phyloP scores from a whole-genome alignment of 371 early-diverging fungal genomes.

The Synchytrium microbalum region DNA sequence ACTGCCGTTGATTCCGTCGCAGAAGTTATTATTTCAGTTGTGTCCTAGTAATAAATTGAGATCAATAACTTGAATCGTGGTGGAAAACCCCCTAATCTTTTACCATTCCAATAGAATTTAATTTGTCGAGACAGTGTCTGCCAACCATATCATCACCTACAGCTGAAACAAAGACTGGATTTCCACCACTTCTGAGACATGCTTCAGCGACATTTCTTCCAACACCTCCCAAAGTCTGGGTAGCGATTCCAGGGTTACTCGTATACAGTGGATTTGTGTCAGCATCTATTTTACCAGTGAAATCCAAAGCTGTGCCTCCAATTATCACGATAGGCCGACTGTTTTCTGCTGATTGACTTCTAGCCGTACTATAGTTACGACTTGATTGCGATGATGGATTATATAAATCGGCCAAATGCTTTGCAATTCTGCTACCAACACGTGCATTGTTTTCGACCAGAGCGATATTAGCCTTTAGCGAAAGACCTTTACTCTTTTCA shows the following conservation, averaged over 20 bases:
- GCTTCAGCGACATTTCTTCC: slow-evolving; percentile 85
- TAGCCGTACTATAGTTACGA: too few relatives aligned
- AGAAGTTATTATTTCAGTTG: slow-evolving; percentile 31
- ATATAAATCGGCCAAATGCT: background rate
- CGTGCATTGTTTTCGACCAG: slow-evolving; percentile 84
- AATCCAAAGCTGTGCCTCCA: slow-evolving; percentile 79
- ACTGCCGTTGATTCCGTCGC: slow-evolving; percentile 38
- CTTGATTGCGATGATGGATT: background rate
- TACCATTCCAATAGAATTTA: slow-evolving; percentile 50
- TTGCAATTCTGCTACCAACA: slow-evolving; percentile 71
- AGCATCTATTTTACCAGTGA: slow-evolving; percentile 31
- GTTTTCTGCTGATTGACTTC: too few relatives aligned
- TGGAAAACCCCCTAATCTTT: slow-evolving; percentile 9
- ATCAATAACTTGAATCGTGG: slow-evolving; percentile 9
- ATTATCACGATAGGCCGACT: slow-evolving; percentile 54
- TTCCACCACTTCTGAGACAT: slow-evolving; percentile 53
- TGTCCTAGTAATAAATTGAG: slow-evolving; percentile 21
- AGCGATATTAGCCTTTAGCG: slow-evolving; percentile 78
- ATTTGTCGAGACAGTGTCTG: slow-evolving; percentile 37
- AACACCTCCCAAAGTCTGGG: slow-evolving; percentile 74
- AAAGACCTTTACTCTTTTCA: slow-evolving; percentile 70
- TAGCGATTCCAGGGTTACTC: slow-evolving; percentile 64
- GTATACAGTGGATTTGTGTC: slow-evolving; percentile 37
- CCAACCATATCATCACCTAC: slow-evolving; percentile 70
- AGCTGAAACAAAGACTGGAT: slow-evolving; percentile 52